Evolutionary conservation across 768 basidiomycete species (phyloP).

Genomic region (Mycena polygramma): DNA sequence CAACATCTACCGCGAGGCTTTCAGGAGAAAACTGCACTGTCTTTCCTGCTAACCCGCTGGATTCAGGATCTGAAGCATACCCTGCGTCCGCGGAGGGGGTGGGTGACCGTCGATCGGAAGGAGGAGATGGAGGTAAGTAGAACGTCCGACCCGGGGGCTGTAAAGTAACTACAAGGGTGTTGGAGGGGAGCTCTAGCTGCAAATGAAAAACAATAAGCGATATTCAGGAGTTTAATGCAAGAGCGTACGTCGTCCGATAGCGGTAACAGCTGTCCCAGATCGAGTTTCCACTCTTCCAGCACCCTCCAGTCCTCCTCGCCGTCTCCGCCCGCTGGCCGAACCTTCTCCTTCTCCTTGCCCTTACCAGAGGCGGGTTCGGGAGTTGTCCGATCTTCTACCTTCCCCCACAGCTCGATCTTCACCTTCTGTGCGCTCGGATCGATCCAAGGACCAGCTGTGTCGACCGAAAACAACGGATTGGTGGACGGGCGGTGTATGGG

Average conservation of each 20-base stretch:
- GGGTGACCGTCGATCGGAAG: constrained; percentile 56
- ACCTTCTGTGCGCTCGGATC: constrained; percentile 67
- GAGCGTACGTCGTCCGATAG: constrained; percentile 72
- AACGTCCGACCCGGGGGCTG: constrained; percentile 72
- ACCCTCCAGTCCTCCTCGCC: constrained; percentile 66
- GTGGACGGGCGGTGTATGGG: constrained; percentile 86
- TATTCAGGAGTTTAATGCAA: constrained; percentile 13
- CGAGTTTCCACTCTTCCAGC: constrained; percentile 76
- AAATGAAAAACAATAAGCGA: constrained; percentile 43
- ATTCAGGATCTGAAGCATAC: constrained; percentile 82
- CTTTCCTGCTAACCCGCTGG: constrained; percentile 58
- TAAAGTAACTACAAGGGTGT: constrained; percentile 78
- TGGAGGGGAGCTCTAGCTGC: constrained; percentile 69
- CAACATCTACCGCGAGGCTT: constrained; percentile 33
- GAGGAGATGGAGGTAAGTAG: constrained; percentile 62
- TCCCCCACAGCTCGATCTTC: constrained; percentile 73
- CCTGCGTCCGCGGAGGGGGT: constrained; percentile 65
- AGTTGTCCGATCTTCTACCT: constrained; percentile 46
- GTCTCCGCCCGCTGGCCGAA: constrained; percentile 32
- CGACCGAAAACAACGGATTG: constrained; percentile 80
- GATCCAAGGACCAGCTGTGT: constrained; percentile 68
- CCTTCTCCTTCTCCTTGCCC: constrained; percentile 61
- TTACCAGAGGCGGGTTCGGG: constrained; percentile 47
- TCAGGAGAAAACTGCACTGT: constrained; percentile 31
- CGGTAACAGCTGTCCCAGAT: constrained; percentile 68